Conservation (phyloP, 495 filamentous ascomycete genomes). For the Podospora pseudopauciseta region DNA sequence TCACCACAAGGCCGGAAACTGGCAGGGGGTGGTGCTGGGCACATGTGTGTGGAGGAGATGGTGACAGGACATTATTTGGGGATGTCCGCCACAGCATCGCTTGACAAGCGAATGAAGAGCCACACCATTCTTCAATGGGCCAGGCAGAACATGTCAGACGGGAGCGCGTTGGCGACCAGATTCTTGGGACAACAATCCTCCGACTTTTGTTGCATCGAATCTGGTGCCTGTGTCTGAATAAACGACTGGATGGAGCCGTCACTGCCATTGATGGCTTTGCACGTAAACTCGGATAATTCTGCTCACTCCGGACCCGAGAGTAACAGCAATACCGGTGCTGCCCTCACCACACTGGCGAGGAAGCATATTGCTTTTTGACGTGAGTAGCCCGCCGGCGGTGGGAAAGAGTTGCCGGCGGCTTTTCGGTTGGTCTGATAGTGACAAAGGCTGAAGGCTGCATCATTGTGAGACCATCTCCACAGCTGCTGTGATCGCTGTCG, state of each 20-base stretch:
- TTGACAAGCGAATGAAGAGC: slow-evolving; percentile 17
- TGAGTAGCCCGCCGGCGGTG: background rate
- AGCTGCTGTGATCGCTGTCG: slow-evolving; percentile 14
- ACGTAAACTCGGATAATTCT: background rate
- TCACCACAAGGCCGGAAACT: slow-evolving; percentile 13
- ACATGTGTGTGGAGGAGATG: slow-evolving; percentile 12
- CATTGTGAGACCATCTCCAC: slow-evolving; percentile 10
- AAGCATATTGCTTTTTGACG: background rate
- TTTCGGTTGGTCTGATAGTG: background rate
- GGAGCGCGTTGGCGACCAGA: background rate
- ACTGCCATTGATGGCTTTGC: background rate
- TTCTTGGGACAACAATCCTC: slow-evolving; percentile 9
- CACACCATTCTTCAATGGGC: slow-evolving; percentile 1
- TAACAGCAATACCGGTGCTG: background rate
- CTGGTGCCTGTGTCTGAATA: background rate
- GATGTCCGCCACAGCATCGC: slow-evolving; percentile 30
- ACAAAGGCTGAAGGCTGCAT: slow-evolving; percentile 1
- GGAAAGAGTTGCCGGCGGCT: too few species aligned
- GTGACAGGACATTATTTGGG: slow-evolving; percentile 32
- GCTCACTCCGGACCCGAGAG: background rate
- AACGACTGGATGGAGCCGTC: background rate
- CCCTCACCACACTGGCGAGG: background rate
- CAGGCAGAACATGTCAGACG: background rate
- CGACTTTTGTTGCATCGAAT: background rate
- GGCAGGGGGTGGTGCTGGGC: slow-evolving; percentile 3